Evolutionary conservation across 495 filamentous ascomycete genomes (phyloP), one percentile per base, ranked within the genome.

Genomic region (Cercophora samala): DNA sequence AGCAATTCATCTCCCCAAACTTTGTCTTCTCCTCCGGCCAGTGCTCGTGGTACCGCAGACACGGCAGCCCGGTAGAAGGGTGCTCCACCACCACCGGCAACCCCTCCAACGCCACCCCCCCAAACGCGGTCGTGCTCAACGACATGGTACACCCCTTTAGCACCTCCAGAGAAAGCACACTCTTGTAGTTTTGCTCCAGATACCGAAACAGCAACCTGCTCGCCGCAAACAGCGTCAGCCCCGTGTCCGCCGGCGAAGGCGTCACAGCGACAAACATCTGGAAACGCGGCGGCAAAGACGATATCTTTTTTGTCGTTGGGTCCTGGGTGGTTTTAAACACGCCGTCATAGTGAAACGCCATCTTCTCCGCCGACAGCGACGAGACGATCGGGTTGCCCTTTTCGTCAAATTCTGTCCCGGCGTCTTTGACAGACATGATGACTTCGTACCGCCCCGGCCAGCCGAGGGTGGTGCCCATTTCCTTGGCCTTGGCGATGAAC

Each of bases 311-410:
- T 0, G 83, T 82, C 70, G 86, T 11, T 4, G 6, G 52, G 13
- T 54, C 52, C 13, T 54, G 52, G 6, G 52, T 54, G 6, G 82
- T 79, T 60, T 84, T 84, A 73, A 86, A 87, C 29, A 85, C 73
- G 0, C 84, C 85, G 56, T 86, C 84, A 55, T 80, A 86, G 64
- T 86, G 84, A 74, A 84, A 83, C 4, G 84, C 83, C 84, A 86
- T 85, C 46, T 77, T 78, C 65, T 87, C 84, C 54, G 74, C 77
- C 5, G 80, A 82, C 1, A 81, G 76, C 24, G 86, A 81, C 55
- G 83, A 84, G 63, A 83, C 85, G 8, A 29, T 1, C 8, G 26
- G 26, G 23, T 68, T 61, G 52, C 75, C 70, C 63, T 75, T 61
- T 66, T 54, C 52, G 52, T 21, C 52, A 54, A 68, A 69, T 59